Evolutionary conservation across 371 early-diverging fungal species (phyloP), one percentile per base, ranked within the genome.

Genomic region (Mucor saturninus): DNA sequence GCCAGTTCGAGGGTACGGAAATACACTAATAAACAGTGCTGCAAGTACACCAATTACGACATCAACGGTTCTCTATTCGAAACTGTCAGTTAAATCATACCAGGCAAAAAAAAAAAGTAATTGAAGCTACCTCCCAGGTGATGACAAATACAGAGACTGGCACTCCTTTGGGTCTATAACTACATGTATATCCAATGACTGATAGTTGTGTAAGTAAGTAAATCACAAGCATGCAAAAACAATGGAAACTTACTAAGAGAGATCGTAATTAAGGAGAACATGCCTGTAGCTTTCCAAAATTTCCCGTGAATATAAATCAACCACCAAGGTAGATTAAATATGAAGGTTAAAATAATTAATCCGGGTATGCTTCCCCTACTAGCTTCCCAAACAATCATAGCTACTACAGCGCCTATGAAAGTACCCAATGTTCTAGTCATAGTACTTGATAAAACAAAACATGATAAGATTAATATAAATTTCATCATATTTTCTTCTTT

Each of bases 241-340:
- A 48, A 54, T n/a, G 29, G 1, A 37, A 38, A 72, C 81, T 73
- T 78, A 81, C 81, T 78, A 35, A 81, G 50, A 4, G 81, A 73
- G 4, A 71, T 70, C 29, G 81, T 81, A 39, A 81, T 74, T 38
- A 81, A 45, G 2, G 73, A 67, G 48, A 81, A 81, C 14, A 76
- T 68, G 7, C 81, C 81, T 2, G 78, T 73, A 14, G 76, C 69
- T 26, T 68, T 68, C 78, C 78, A 81, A 57, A 81, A 81, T 37
- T 72, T 76, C n/a, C 74, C 76, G 14, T 74, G 67, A 8, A 76
- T 60, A 56, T 77, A 78, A 5, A 81, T 46, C 53, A 76, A 35
- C 71, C 73, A 78, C 70, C 74, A 77, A 5, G 81, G 81, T 5
- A 81, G 30, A 61, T 78, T 74, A 29, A 73, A 71, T 0, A 81